phyloP scores from a whole-genome alignment of 805 yeast genomes.

The Teunomyces atbi region DNA sequence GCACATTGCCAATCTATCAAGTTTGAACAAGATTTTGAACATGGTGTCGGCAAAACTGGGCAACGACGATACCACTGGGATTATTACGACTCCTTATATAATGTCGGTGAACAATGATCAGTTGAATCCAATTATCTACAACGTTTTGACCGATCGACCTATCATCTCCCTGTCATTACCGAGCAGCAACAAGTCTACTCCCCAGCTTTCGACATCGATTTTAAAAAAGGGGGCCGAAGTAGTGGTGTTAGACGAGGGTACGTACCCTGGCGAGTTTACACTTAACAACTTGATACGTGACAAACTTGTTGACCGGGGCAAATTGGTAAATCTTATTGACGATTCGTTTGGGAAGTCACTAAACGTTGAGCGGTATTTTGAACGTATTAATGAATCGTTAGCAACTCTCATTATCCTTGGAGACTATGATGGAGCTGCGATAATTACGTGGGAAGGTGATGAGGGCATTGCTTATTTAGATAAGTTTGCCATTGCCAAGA shows the following conservation, averaged over 20 bases:
- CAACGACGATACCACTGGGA: conserved; percentile 61
- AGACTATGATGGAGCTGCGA: conserved; percentile 93
- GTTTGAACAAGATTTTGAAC: conserved; percentile 58
- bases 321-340: conserved; percentile 62
- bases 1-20: conserved; percentile 65
- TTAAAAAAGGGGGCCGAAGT: conserved; percentile 73
- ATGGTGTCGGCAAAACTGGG: conserved; percentile 43
- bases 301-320: conserved; percentile 50
- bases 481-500: conserved; percentile 85
- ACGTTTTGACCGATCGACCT: conserved; percentile 88
- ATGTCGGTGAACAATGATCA: conserved; percentile 55
- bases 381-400: conserved; percentile 60
- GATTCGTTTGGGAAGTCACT: conserved; percentile 74
- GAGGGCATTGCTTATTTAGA: conserved; percentile 73
- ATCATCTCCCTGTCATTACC: conserved; percentile 90
- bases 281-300: conserved; percentile 35
- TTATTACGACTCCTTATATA: conserved; percentile 79
- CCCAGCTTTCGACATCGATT: conserved; percentile 72
- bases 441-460: conserved; percentile 89
- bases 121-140: conserved; percentile 84
- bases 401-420: conserved; percentile 86
- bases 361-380: conserved; percentile 64
- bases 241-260: conserved; percentile 33
- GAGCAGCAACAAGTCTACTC: conserved; percentile 50
- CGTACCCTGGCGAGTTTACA: conserved; percentile 36